phyloP scores from a whole-genome alignment of 805 yeast genomes.

The Metschnikowia matae region DNA sequence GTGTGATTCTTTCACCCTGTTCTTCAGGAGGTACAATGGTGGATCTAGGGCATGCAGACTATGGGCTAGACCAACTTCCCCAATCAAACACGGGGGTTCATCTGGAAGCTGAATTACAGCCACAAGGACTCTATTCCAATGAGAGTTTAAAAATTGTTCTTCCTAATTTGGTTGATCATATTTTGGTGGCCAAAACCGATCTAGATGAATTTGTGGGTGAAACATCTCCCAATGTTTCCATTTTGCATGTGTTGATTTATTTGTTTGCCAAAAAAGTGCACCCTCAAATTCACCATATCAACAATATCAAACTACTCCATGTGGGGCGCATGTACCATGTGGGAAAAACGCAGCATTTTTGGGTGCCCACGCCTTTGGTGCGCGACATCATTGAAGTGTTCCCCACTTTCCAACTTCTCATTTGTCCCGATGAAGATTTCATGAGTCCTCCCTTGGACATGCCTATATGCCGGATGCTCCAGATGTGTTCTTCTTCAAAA shows the following conservation, averaged over 20 bases:
- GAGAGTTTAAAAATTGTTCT: slow-evolving; percentile 6
- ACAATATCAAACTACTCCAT: slow-evolving; percentile 15
- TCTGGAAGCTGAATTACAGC: too few relatives aligned
- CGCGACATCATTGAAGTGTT: slow-evolving; percentile 5
- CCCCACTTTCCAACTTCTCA: slow-evolving; percentile 16
- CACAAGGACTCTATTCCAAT: too few relatives aligned
- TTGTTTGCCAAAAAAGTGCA: slow-evolving; percentile 7
- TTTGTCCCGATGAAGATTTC: background rate
- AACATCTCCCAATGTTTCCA: background rate
- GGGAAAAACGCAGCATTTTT: slow-evolving; percentile 9
- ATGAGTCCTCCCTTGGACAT: slow-evolving; percentile 7
- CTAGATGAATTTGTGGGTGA: slow-evolving; percentile 9
- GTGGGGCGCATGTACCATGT: slow-evolving; percentile 12
- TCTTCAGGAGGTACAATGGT: slow-evolving; percentile 11
- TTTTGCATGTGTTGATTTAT: slow-evolving; percentile 14
- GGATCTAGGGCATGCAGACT: background rate
- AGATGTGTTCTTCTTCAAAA: background rate
- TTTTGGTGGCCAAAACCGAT: slow-evolving; percentile 4
- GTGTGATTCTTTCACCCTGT: slow-evolving; percentile 14
- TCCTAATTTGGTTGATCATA: slow-evolving; percentile 14
- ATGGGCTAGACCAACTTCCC: too few relatives aligned
- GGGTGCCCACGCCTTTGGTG: slow-evolving; percentile 6
- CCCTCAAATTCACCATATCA: slow-evolving; percentile 7
- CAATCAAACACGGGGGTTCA: too few relatives aligned
- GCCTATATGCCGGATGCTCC: slow-evolving; percentile 3